Evolutionary conservation across 108 stramenopile species (phyloP).

Genomic region (Cylindrotheca fusiformis): DNA sequence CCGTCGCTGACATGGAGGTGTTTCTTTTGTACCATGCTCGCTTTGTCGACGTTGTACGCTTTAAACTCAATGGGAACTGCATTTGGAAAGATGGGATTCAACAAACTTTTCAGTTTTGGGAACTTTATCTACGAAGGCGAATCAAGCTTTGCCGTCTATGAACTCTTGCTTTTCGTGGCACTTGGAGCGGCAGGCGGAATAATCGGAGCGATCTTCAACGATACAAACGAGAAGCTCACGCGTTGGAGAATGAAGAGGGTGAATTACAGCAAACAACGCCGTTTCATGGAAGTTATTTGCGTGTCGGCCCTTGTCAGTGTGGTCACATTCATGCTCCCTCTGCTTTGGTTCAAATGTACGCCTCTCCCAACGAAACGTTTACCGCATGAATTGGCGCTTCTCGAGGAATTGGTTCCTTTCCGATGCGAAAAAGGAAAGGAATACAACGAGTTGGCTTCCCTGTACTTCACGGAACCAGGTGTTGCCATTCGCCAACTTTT

Average conservation of each 20-base stretch:
- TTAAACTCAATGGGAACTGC: constrained; percentile 32
- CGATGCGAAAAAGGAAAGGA: constrained; percentile 39
- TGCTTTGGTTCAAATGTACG: constrained; percentile 24
- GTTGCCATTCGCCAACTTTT: constrained; percentile 50
- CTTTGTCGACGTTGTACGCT: constrained; percentile 25
- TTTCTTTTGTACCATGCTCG: constrained; percentile 80
- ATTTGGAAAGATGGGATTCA: constrained; percentile 40
- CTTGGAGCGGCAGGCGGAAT: constrained; percentile 81
- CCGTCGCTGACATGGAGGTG: constrained; percentile 78
- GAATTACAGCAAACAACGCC: constrained; percentile 30
- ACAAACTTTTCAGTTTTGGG: constrained; percentile 46
- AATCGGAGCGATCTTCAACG: constrained; percentile 56
- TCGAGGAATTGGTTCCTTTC: constrained; percentile 26
- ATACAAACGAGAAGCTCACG: constrained; percentile 41
- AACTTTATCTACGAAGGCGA: constrained; percentile 43
- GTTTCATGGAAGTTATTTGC: constrained; percentile 42
- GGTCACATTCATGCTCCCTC: constrained; percentile 29
- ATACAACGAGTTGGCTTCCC: constrained; percentile 83
- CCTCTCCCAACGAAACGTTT: constrained; percentile 10
- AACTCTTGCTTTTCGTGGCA: constrained; percentile 65
- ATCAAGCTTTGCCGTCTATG: constrained; percentile 51
- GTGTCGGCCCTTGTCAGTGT: constrained; percentile 30
- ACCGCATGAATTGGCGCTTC: constrained; percentile 24
- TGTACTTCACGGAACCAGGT: constrained; percentile 54
- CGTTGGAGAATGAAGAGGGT: constrained; percentile 43